Conservation (phyloP, 352 stramenopile genomes). For the Phytophthora foliorum region DNA sequence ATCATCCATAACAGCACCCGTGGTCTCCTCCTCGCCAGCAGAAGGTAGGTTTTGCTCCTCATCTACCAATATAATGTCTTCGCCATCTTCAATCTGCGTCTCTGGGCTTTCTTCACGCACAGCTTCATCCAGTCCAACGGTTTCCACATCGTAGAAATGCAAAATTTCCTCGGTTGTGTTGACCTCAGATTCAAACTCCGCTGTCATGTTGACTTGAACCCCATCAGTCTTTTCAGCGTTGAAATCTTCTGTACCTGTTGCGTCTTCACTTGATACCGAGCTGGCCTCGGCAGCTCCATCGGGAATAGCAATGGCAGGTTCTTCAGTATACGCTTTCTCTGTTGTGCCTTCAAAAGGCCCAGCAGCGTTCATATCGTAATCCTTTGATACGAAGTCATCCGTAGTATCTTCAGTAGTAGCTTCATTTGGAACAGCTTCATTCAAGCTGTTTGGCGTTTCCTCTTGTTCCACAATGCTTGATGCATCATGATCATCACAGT, state of each 20-base stretch:
- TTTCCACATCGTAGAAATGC: slow-evolving; percentile 4
- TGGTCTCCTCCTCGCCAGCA: neutral
- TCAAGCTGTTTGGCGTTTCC: neutral
- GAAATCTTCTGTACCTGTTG: neutral
- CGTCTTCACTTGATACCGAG: neutral
- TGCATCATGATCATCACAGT: neutral
- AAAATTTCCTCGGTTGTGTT: neutral
- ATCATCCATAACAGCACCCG: neutral
- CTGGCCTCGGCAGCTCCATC: neutral
- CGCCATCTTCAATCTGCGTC: neutral
- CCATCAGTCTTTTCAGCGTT: neutral
- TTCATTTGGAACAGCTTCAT: neutral
- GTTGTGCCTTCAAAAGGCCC: neutral
- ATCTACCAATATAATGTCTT: neutral
- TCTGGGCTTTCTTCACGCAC: neutral
- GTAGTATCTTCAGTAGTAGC: neutral
- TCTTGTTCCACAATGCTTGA: neutral
- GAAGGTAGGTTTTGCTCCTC: neutral
- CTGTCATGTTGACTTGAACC: neutral
- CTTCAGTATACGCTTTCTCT: neutral
- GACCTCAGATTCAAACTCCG: neutral
- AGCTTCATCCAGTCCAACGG: neutral
- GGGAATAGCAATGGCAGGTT: neutral
- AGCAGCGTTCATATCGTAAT: neutral
- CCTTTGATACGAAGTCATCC: neutral